phyloP scores from a whole-genome alignment of 306 rosid genomes.

The Begonia fuchsioides region DNA sequence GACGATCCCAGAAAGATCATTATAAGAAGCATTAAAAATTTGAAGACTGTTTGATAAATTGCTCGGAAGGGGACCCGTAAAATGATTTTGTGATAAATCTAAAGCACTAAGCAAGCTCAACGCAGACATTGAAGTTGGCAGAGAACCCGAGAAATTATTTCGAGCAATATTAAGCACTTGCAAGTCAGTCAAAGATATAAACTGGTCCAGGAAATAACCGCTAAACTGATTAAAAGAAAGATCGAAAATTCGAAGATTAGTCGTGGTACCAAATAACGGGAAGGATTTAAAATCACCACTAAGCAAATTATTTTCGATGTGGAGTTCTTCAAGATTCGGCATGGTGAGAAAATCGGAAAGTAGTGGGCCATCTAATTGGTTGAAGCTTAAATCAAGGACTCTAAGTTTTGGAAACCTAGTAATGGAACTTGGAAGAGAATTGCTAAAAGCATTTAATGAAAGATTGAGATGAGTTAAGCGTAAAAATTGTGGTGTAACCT shows the following conservation, averaged over 20 bases:
- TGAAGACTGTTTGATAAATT: slow-evolving; percentile 41
- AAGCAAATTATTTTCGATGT: slow-evolving; percentile 55
- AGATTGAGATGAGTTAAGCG: slow-evolving; percentile 66
- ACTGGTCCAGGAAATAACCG: slow-evolving; percentile 78
- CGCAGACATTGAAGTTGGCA: slow-evolving; percentile 62
- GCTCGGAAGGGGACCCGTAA: slow-evolving; percentile 74
- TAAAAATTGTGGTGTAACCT: slow-evolving; percentile 68
- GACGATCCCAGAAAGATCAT: slow-evolving; percentile 76
- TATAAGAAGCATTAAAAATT: slow-evolving; percentile 66
- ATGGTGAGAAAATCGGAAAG: slow-evolving; percentile 40
- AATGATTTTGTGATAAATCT: slow-evolving; percentile 70
- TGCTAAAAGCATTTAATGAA: slow-evolving; percentile 53
- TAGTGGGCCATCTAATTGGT: slow-evolving; percentile 54
- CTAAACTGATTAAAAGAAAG: slow-evolving; percentile 64
- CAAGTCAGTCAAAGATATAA: slow-evolving; percentile 46
- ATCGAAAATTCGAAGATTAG: slow-evolving; percentile 66
- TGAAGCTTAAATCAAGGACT: slow-evolving; percentile 76
- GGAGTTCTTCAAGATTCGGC: slow-evolving; percentile 74
- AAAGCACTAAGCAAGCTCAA: slow-evolving; percentile 41
- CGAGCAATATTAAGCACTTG: slow-evolving; percentile 62
- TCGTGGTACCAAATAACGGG: slow-evolving; percentile 29
- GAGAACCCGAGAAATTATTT: slow-evolving; percentile 81
- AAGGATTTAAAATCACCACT: slow-evolving; percentile 48
- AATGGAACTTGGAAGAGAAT: slow-evolving; percentile 50
- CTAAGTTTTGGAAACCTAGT: slow-evolving; percentile 72